Evolutionary conservation across 148 eudicot genomes (phyloP).

Genomic region (Spergularia bocconei): DNA sequence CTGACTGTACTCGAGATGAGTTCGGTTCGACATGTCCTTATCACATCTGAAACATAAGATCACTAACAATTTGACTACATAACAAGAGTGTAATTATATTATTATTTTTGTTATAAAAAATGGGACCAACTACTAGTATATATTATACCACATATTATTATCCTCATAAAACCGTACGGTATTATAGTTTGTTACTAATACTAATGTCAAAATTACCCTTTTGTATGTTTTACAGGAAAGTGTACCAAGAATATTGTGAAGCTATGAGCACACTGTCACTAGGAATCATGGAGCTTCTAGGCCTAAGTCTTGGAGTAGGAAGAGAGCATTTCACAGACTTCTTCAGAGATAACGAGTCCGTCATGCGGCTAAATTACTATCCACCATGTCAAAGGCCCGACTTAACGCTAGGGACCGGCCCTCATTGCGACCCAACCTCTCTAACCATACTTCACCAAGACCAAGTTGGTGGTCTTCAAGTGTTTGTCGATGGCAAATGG

Average conservation of each 20-base stretch:
- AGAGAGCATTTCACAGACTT: conserved; percentile 36
- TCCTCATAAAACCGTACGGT: no score
- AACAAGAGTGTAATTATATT: no score
- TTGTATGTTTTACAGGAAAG: conserved; percentile 32
- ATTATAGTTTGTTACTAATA: no score
- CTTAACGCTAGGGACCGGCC: conserved; percentile 62
- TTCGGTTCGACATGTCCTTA: no score
- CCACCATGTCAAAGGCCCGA: conserved; percentile 72
- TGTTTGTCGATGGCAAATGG: conserved; percentile 58
- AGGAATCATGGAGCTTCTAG: conserved; percentile 56
- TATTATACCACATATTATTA: no score
- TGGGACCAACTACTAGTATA: no score
- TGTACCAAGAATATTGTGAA: conserved; percentile 61
- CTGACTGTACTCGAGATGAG: no score
- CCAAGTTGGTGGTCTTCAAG: conserved; percentile 67
- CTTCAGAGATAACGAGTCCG: conserved; percentile 48
- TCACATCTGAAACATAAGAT: no score
- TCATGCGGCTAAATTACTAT: conserved; percentile 64
- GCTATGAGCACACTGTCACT: conserved; percentile 70
- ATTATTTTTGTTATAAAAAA: no score
- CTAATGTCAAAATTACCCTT: neutral
- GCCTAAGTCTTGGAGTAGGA: conserved; percentile 53
- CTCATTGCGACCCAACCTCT: conserved; percentile 72
- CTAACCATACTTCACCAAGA: conserved; percentile 76
- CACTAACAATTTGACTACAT: no score